Percentiles rank a stretch among this genome's conserved stretches.
Evolutionary conservation across 2,329 filamentous ascomycete genomes (phyloP).

Genomic region (Alternaria dauci): DNA sequence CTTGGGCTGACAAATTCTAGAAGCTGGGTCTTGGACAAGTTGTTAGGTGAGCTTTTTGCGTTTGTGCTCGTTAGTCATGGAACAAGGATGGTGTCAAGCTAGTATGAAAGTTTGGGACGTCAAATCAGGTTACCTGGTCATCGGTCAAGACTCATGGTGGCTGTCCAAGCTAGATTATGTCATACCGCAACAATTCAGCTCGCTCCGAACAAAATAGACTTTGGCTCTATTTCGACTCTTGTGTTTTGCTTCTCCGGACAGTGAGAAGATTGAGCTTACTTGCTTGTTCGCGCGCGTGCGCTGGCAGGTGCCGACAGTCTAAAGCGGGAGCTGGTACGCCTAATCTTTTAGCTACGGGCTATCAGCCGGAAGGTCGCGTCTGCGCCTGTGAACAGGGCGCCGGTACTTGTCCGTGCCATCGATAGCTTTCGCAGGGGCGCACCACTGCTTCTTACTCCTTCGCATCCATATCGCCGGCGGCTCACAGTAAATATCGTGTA

Average conservation of each 20-base stretch:
- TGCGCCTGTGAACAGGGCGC: neutral
- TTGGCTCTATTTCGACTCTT: neutral
- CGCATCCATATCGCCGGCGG: neutral
- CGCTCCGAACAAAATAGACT: neutral
- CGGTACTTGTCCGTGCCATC: conserved; percentile 1
- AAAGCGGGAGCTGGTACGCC: conserved; percentile 4
- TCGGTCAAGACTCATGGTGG: neutral
- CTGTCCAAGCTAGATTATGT: neutral
- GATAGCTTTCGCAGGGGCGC: neutral
- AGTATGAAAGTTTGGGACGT: conserved; percentile 2
- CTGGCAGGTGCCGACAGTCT: conserved; percentile 4
- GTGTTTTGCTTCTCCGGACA: neutral
- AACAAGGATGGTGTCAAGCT: neutral
- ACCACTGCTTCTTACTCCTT: neutral
- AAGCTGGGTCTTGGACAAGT: neutral
- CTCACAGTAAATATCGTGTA: neutral
- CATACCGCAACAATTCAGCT: neutral
- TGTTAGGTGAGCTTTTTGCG: neutral
- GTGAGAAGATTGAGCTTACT: neutral
- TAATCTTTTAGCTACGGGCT: neutral
- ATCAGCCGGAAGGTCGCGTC: neutral
- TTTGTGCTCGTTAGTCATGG: neutral
- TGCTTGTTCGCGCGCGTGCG: neutral
- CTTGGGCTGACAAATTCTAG: neutral
- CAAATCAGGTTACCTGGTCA: neutral